phyloP scores from a whole-genome alignment of 2,329 filamentous ascomycete species.

The Alternaria sp. region DNA sequence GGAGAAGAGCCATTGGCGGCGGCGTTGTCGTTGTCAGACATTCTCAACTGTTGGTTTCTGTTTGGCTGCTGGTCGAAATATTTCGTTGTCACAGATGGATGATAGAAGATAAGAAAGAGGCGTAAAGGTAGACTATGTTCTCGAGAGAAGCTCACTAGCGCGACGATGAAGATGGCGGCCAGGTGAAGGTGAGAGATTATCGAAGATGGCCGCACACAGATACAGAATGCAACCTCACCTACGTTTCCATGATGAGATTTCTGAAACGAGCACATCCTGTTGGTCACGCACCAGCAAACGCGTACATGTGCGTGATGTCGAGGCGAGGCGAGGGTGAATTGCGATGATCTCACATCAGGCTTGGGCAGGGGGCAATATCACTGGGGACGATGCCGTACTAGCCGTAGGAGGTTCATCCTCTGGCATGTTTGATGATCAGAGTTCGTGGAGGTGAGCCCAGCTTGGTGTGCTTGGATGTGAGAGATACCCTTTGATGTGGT shows the following conservation, averaged over 20 bases:
- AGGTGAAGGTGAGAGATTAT: constrained; percentile 26
- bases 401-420: background rate
- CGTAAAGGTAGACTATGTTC: constrained; percentile 1
- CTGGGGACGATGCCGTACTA: background rate
- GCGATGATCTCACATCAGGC: background rate
- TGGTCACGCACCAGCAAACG: background rate
- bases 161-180: background rate
- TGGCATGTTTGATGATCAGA: background rate
- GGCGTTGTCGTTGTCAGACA: constrained; percentile 38
- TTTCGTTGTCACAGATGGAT: background rate
- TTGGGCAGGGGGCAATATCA: background rate
- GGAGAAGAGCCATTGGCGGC: constrained; percentile 14
- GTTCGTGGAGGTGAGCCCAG: background rate
- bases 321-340: constrained; percentile 7
- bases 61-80: background rate
- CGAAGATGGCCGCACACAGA: background rate
- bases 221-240: constrained; percentile 13
- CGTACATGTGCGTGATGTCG: background rate
- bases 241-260: background rate
- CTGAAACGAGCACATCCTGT: background rate
- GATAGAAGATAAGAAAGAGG: background rate
- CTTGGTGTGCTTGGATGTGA: background rate
- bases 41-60: constrained; percentile 13
- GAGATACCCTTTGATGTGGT: background rate
- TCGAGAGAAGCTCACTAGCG: constrained; percentile 8